Base-by-base conservation (phyloP, 164 flowering plant genomes). In the Cinnamomum micranthum region DNA sequence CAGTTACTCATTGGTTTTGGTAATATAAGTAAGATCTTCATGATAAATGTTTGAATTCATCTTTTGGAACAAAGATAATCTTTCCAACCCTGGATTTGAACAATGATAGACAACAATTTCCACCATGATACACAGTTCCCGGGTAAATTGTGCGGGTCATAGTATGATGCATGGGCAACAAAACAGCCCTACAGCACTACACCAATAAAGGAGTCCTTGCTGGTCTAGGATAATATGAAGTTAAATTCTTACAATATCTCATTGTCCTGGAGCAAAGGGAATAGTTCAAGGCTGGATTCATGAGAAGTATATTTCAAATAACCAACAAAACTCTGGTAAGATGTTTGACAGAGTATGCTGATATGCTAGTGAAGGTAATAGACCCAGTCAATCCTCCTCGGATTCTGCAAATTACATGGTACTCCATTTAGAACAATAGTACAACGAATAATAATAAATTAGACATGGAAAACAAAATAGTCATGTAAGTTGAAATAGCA, bases 401-500 rank as follows among this genome's bases (percentile, higher is more conserved):
- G 75, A 63, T 47, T 73, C 75, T 73, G 69, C 33, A 60, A 9
- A 73, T 22, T 31, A 31, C 20, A 31, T 27, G 41, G 20, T 67
- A 24, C 4, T 6, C n/a, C 20, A 60, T 35, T 52, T 23, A 23
- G 28, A 4, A 25, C 20, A 17, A 41, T 41, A 41, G 10, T 41
- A 41, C 47, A 1, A 11, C 6, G 7, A 41, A 41, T 9, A 41
- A 41, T 41, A 13, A 31, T 20, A 24, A 13, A 64, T 12, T 31
- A 63, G n/a, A 63, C 2, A 41, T 2, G 52, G 59, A 41, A 33
- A 73, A 64, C 20, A 41, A 19, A 31, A 65, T 11, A 33, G 23
- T 14, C 20, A 3, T 67, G 23, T 17, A 11, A 12, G n/a, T 25
- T 31, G 20, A 20, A 22, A 17, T 6, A 27, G 13, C 4, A 12